Percentiles rank a stretch among this genome's conserved stretches.
Conservation (phyloP, 2,329 filamentous ascomycete genomes). For the Dactylellina cionopaga region DNA sequence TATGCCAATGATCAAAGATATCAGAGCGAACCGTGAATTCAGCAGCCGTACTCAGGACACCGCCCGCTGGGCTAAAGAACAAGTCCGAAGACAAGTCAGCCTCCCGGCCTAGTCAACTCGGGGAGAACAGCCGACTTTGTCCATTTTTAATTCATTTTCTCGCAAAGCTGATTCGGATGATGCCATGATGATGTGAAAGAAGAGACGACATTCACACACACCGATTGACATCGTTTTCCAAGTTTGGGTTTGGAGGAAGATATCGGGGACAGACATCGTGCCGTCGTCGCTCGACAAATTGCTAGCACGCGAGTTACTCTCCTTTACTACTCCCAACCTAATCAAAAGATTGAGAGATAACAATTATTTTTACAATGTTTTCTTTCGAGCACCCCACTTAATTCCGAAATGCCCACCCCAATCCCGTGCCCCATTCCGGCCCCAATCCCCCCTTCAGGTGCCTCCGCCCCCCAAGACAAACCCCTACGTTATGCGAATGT, state of each 20-base stretch:
- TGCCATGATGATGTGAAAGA: slow-evolving; percentile 42
- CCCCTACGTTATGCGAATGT: slow-evolving; percentile 26
- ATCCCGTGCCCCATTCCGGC: not conserved
- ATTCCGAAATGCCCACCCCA: slow-evolving; percentile 19
- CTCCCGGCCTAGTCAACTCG: slow-evolving; percentile 40
- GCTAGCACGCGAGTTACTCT: not conserved
- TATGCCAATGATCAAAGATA: slow-evolving; percentile 88
- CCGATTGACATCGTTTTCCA: slow-evolving; percentile 21
- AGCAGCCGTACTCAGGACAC: slow-evolving; percentile 85
- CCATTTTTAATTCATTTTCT: not conserved
- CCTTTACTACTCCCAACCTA: slow-evolving; percentile 1
- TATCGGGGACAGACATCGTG: not conserved
- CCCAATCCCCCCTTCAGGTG: not conserved
- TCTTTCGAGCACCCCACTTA: slow-evolving; percentile 39
- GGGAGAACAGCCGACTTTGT: slow-evolving; percentile 9
- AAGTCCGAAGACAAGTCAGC: slow-evolving; percentile 88
- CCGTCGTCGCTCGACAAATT: not conserved
- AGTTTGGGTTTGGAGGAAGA: slow-evolving; percentile 18
- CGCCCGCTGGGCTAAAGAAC: slow-evolving; percentile 95
- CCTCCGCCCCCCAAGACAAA: slow-evolving; percentile 14
- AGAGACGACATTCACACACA: slow-evolving; percentile 10
- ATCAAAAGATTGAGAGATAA: slow-evolving; percentile 50
- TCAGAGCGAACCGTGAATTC: slow-evolving; percentile 87
- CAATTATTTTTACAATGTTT: slow-evolving; percentile 53
- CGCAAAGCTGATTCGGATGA: not conserved